phyloP scores from a whole-genome alignment of 331 rosid genomes.

The Acacia pycnantha region DNA sequence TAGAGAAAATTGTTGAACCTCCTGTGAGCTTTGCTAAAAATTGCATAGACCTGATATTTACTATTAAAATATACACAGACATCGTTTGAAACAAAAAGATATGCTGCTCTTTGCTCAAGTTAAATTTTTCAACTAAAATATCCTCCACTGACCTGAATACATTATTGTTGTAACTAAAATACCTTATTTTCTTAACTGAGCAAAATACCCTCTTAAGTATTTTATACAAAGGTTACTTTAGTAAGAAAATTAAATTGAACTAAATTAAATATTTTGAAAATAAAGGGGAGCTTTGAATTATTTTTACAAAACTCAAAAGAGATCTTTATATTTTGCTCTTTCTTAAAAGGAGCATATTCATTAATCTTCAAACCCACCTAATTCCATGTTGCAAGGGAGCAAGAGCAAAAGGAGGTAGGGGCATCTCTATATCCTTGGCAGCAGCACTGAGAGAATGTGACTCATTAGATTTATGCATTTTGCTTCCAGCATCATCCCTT shows the following conservation, averaged over 20 bases:
- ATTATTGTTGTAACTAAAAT: not conserved
- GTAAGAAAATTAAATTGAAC: not conserved
- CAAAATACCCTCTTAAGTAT: not conserved
- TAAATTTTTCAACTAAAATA: not conserved
- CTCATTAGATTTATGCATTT: slow-evolving; percentile 42
- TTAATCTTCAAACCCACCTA: slow-evolving; percentile 55
- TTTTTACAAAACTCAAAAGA: not conserved
- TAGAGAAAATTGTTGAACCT: not conserved
- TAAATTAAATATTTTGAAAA: not conserved
- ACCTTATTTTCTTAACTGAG: not conserved
- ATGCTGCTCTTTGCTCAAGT: not conserved
- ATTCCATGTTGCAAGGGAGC: slow-evolving; percentile 77
- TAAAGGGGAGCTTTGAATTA: not conserved
- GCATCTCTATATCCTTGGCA: slow-evolving; percentile 75
- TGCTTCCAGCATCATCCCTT: slow-evolving; percentile 45
- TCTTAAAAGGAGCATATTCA: slow-evolving; percentile 4
- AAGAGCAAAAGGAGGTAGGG: slow-evolving; percentile 87
- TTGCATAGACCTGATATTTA: not conserved
- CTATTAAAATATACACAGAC: not conserved
- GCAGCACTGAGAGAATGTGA: slow-evolving; percentile 48
- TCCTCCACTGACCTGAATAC: not conserved
- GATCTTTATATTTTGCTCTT: not conserved
- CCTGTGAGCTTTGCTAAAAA: not conserved
- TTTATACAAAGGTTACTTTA: not conserved
- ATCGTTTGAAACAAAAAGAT: not conserved